phyloP scores from a whole-genome alignment of 805 yeast genomes.

The Wickerhamiella kurtzmanii region DNA sequence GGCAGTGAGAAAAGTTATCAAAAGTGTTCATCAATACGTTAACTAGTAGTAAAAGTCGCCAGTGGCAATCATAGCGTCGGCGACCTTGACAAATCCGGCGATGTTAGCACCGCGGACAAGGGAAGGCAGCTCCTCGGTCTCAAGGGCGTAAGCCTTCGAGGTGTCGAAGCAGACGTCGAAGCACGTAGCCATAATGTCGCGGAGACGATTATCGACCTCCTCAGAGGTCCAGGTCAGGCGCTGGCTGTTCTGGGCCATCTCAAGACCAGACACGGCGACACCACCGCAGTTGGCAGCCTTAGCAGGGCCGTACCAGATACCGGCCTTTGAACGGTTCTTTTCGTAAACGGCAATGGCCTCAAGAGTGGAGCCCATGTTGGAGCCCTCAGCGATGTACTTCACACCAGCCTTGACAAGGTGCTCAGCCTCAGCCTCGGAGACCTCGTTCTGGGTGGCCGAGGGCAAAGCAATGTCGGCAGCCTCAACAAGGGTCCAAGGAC shows the following conservation, averaged over 20 bases:
- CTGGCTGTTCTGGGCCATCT: constrained; percentile 98
- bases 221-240: constrained; percentile 83
- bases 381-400: constrained; percentile 94
- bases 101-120: constrained; percentile 97
- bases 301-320: constrained; percentile 98
- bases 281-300: constrained; percentile 99
- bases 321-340: constrained; percentile 30
- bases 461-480: constrained; percentile 92
- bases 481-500: constrained; percentile 93
- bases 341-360: constrained; percentile 94
- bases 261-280: constrained; percentile 96
- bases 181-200: constrained; percentile 85
- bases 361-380: constrained; percentile 97
- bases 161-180: constrained; percentile 87
- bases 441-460: constrained; percentile 97
- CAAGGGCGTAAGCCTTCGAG: constrained; percentile 66
- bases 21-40: not conserved
- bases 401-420: constrained; percentile 85
- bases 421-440: constrained; percentile 92
- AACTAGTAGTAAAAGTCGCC: constrained; percentile 52
- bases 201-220: constrained; percentile 83
- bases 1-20: too few species aligned
- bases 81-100: constrained; percentile 98
- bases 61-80: constrained; percentile 94
- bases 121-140: constrained; percentile 68